Evolutionary conservation across 345 rosid species (phyloP), one percentile per base, ranked within the genome.

Genomic region (Litchi chinensis): DNA sequence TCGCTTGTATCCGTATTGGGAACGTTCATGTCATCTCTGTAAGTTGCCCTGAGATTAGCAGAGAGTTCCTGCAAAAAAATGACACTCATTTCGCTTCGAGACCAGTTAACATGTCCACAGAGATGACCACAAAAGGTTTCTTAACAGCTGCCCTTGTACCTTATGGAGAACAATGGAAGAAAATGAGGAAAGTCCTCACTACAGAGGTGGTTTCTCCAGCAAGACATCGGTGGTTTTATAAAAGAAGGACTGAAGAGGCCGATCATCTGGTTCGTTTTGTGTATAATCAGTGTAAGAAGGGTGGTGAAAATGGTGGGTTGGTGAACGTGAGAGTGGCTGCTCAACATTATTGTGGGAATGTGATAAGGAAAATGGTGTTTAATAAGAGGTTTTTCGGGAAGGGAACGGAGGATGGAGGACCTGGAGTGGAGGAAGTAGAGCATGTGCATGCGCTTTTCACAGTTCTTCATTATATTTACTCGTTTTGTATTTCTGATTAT

Each of bases 121-220:
- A 73, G 19, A 13, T 78, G 41, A 68, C 41, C 9, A 76, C 87
- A 10, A 79, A 81, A 4, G 88, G 88, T 2, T 88, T 76, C 76
- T 41, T 79, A 40, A 50, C 91, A 10, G 65, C 85, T 5, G 80
- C 62, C 15, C 71, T 86, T 0, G 63, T 5, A n/a, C 90, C 91
- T 22, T 69, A 21, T 0, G 90, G 88, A 4, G 87, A 87, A 0
- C 89, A 88, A 2, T 90, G 89, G 90, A 83, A 77, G 69, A 90
- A 88, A 68, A 88, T 86, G 91, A 85, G 65, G 77, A 80, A 65
- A 71, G 74, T 88, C 8, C 13, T 90, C 16, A 70, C 75, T 4
- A 67, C 76, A 1, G 75, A 83, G 5, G 41, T 90, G 28, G 72
- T 84, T 13, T 78, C 65, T 15, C 76, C 79, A 2, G 68, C 76